Percentiles rank a stretch among this genome's conserved stretches.
phyloP scores from a whole-genome alignment of 768 basidiomycete genomes.

The Psilocybe tampanensis region DNA sequence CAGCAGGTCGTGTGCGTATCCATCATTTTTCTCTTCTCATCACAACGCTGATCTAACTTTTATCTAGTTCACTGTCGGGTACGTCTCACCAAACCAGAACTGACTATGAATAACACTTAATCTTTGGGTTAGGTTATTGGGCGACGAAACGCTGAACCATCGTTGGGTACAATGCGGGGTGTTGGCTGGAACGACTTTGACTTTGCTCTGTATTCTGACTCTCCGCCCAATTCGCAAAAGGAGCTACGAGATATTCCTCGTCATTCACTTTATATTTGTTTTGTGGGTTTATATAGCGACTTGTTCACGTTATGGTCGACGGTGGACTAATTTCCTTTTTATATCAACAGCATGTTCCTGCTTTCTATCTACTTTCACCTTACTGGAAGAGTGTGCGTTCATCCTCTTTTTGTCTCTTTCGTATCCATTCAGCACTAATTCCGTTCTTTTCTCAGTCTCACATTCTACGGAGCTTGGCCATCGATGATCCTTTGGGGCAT shows the following conservation, averaged over 20 bases:
- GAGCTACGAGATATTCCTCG: conserved; percentile 55
- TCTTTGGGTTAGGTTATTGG: conserved; percentile 10
- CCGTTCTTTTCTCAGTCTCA: conserved; percentile 23
- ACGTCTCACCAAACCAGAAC: neutral
- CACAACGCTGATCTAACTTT: neutral
- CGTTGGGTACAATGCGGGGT: conserved; percentile 38
- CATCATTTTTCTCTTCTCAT: neutral
- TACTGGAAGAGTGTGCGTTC: conserved; percentile 27
- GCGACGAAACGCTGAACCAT: conserved; percentile 20
- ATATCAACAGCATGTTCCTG: conserved; percentile 34
- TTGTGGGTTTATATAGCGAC: conserved; percentile 26
- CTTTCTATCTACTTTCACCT: conserved; percentile 45
- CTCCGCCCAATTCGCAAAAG: conserved; percentile 48
- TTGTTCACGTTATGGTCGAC: neutral
- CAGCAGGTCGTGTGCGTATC: conserved; percentile 40
- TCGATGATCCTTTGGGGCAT: conserved; percentile 56
- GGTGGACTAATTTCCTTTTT: neutral
- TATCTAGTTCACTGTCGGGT: conserved; percentile 22
- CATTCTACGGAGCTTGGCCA: conserved; percentile 48
- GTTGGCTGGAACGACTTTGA: conserved; percentile 39
- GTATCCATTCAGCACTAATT: neutral
- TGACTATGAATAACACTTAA: neutral
- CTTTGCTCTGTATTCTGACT: conserved; percentile 47
- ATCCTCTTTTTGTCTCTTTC: too few species aligned
- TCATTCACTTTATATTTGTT: conserved; percentile 45